Conservation (phyloP, 75 land plant genomes). For the Cupressus sempervirens region DNA sequence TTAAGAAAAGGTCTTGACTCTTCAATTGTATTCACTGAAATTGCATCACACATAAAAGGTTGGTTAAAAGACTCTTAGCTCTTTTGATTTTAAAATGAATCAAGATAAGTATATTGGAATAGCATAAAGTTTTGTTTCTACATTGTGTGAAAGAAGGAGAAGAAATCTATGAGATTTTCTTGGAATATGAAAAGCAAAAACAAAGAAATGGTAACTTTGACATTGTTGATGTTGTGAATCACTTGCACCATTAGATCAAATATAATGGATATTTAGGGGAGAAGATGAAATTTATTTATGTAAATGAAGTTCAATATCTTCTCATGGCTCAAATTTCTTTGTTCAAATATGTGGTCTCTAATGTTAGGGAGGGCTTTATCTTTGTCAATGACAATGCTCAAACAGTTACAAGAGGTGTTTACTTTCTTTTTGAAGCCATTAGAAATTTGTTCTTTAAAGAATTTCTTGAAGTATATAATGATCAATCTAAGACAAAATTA, state of each 20-base stretch:
- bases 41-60: slow-evolving; percentile 65
- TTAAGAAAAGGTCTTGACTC: slow-evolving; percentile 49
- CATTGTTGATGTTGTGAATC: slow-evolving; percentile 10
- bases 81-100: slow-evolving; percentile 19
- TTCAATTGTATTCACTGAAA: slow-evolving; percentile 50
- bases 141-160: too few relatives aligned
- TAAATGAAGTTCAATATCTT: too few relatives aligned
- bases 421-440: too few relatives aligned
- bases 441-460: neutral
- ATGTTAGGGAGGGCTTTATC: too few relatives aligned
- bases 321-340: too few relatives aligned
- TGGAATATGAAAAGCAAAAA: too few relatives aligned
- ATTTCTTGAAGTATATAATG: slow-evolving; percentile 25
- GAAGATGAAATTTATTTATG: neutral
- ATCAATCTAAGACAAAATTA: slow-evolving; percentile 4
- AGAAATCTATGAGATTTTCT: too few relatives aligned
- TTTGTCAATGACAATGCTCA: too few relatives aligned
- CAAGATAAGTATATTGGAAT: slow-evolving; percentile 27
- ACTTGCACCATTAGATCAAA: slow-evolving; percentile 41
- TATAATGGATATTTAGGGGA: slow-evolving; percentile 25
- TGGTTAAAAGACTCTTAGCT: slow-evolving; percentile 15
- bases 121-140: slow-evolving; percentile 11
- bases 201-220: too few relatives aligned
- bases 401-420: too few relatives aligned
- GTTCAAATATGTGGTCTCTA: too few relatives aligned